Evolutionary conservation across 2,329 filamentous ascomycete genomes (phyloP).

Genomic region (Beauveria brongniartii): DNA sequence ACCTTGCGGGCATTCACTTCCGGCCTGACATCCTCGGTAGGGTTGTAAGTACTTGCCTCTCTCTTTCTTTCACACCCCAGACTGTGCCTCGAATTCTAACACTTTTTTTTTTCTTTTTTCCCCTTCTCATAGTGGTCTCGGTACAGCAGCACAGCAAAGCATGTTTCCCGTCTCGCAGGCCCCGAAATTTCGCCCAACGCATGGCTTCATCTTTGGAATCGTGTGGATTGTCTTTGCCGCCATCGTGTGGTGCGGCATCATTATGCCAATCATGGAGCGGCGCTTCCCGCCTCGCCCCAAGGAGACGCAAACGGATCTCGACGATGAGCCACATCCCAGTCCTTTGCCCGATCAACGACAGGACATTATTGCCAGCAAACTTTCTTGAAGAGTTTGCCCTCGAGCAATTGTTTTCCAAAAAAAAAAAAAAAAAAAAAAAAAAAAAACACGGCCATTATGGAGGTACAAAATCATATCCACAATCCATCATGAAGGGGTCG

Average conservation of each 20-base stretch:
- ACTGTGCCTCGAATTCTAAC: too few species aligned
- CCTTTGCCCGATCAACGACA: too few species aligned
- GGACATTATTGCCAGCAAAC: too few species aligned
- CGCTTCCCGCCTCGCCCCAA: background rate
- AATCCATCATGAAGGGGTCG: too few species aligned
- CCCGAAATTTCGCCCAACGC: background rate
- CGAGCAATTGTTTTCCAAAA: too few species aligned
- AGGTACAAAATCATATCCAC: too few species aligned
- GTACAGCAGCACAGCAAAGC: constrained; percentile 4
- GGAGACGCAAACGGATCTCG: background rate
- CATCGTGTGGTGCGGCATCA: background rate
- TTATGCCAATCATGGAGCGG: background rate
- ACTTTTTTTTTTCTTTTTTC: too few species aligned
- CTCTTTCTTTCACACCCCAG: too few species aligned
- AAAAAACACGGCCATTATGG: too few species aligned
- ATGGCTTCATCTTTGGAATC: constrained; percentile 6
- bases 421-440: too few species aligned
- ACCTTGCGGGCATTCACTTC: background rate
- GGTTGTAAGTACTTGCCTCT: constrained; percentile 3
- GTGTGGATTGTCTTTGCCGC: background rate
- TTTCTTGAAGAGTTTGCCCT: too few species aligned
- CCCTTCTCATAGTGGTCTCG: background rate
- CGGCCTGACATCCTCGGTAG: constrained; percentile 5
- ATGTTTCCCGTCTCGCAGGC: constrained; percentile 6
- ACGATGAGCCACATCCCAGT: background rate